Conservation (phyloP, 164 flowering plant genomes). For the Vitis labrusca region DNA sequence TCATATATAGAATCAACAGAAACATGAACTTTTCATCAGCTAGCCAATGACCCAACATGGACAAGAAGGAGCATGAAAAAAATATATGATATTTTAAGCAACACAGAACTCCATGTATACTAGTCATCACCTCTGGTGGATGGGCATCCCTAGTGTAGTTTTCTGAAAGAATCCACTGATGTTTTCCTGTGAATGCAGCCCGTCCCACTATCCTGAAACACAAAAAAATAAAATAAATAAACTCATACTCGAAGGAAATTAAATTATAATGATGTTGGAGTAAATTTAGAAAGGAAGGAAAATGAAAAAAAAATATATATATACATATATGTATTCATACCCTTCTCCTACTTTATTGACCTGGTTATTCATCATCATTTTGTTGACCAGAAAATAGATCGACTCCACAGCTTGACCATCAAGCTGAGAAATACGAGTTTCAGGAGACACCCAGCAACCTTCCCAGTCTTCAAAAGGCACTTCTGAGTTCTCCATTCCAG, state of each 20-base stretch:
- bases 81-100: neutral
- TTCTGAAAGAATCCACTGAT: constrained; percentile 63
- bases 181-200: constrained; percentile 62
- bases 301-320: neutral
- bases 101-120: constrained; percentile 1
- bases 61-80: neutral
- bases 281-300: neutral
- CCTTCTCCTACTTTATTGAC: constrained; percentile 81
- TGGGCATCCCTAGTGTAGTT: constrained; percentile 25
- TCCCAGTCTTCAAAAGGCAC: constrained; percentile 41
- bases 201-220: constrained; percentile 66
- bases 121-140: constrained; percentile 49
- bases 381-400: constrained; percentile 44
- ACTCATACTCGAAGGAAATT: neutral
- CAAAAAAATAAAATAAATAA: neutral
- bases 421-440: constrained; percentile 24
- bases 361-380: constrained; percentile 64
- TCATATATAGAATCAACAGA: no score
- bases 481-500: constrained; percentile 35
- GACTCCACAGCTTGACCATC: constrained; percentile 30
- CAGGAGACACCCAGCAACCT: constrained; percentile 27
- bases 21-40: no score
- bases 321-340: constrained; percentile 28
- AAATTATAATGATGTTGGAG: neutral
- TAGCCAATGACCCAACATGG: no score